phyloP scores from a whole-genome alignment of 495 filamentous ascomycete genomes.

The Hypoxylon rickii region DNA sequence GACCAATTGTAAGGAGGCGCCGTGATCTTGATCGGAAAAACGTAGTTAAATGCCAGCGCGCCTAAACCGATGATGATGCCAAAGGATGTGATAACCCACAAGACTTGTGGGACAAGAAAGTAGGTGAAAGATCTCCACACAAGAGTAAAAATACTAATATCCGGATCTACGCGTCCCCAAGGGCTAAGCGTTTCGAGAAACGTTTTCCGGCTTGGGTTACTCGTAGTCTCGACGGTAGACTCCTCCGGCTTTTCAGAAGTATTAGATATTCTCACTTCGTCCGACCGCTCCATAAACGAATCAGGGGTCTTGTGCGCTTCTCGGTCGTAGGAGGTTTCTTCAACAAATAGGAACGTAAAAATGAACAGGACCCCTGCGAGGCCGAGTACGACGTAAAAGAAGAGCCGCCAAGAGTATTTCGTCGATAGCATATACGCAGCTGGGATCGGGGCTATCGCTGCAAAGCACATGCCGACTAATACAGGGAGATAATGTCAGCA shows the following conservation, averaged over 20 bases:
- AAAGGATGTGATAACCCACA: slow-evolving; percentile 60
- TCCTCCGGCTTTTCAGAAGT: slow-evolving; percentile 14
- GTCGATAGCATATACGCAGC: slow-evolving; percentile 45
- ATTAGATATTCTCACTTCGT: background rate
- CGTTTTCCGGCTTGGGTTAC: slow-evolving; percentile 44
- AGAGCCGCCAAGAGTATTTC: slow-evolving; percentile 47
- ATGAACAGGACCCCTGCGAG: slow-evolving; percentile 59
- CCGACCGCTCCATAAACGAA: background rate
- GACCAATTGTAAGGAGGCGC: slow-evolving; percentile 47
- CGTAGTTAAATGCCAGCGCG: slow-evolving; percentile 46
- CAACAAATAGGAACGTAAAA: slow-evolving; percentile 40
- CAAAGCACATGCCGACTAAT: slow-evolving; percentile 39
- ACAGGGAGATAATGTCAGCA: background rate
- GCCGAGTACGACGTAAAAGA: slow-evolving; percentile 55
- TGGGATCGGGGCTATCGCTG: slow-evolving; percentile 41
- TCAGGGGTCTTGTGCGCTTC: slow-evolving; percentile 12
- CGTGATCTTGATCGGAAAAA: slow-evolving; percentile 68
- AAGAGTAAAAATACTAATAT: slow-evolving; percentile 52
- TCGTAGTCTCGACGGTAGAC: slow-evolving; percentile 7
- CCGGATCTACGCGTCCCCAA: slow-evolving; percentile 48
- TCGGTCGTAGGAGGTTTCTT: slow-evolving; percentile 60
- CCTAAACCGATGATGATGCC: slow-evolving; percentile 44
- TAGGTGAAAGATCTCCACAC: slow-evolving; percentile 58
- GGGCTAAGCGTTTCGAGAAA: slow-evolving; percentile 49
- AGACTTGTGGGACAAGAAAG: slow-evolving; percentile 57